phyloP scores from a whole-genome alignment of 108 stramenopile genomes.

The Conticribra guillardii region DNA sequence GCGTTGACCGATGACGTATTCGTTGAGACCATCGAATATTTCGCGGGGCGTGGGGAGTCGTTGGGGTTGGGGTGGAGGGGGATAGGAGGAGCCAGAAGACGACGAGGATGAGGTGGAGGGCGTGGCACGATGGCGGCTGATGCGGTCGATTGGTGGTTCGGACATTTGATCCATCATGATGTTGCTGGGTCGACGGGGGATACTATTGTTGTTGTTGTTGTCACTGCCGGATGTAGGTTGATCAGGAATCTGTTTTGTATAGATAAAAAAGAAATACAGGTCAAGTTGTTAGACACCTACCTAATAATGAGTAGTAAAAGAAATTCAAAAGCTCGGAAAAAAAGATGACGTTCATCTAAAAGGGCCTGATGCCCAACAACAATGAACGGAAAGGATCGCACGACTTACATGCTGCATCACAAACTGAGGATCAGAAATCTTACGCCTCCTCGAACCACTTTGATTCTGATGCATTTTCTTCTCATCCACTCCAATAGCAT shows the following conservation, averaged over 20 bases:
- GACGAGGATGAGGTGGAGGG: slow-evolving; percentile 17
- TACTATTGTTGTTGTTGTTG: slow-evolving; percentile 9
- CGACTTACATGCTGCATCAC: slow-evolving; percentile 77
- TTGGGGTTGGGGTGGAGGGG: slow-evolving; percentile 21
- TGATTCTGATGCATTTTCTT: slow-evolving; percentile 10
- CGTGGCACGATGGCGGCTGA: slow-evolving; percentile 50
- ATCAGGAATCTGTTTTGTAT: slow-evolving; percentile 33
- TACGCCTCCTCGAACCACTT: slow-evolving; percentile 6
- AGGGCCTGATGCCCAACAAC: background rate
- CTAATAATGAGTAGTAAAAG: background rate
- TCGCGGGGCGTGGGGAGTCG: slow-evolving; percentile 79
- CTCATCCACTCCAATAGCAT: background rate
- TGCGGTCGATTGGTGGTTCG: slow-evolving; percentile 32
- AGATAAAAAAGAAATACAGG: background rate
- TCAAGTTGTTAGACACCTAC: background rate
- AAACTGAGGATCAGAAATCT: slow-evolving; percentile 46
- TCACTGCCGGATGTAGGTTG: slow-evolving; percentile 10
- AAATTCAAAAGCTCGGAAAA: background rate
- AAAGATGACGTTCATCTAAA: background rate
- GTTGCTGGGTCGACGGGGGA: slow-evolving; percentile 32
- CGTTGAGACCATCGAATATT: slow-evolving; percentile 86
- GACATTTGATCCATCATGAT: slow-evolving; percentile 10
- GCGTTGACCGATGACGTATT: slow-evolving; percentile 96
- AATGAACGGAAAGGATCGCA: background rate
- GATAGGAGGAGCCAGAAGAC: slow-evolving; percentile 9